Evolutionary conservation across 305 asterid genomes (phyloP).

Genomic region (Euphrasia arctica): DNA sequence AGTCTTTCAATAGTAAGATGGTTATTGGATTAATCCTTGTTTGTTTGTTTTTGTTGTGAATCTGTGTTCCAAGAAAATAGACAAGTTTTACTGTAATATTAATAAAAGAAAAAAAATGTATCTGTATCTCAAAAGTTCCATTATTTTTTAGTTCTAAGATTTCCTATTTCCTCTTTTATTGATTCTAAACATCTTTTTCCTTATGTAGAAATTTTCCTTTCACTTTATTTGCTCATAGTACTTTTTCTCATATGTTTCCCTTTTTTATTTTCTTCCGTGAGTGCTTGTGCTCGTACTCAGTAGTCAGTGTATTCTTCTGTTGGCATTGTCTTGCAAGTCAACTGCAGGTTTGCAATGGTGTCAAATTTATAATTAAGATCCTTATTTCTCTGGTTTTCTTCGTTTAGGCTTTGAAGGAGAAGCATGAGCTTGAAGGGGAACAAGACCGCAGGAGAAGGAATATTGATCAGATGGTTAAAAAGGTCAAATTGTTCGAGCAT

Average conservation of each 20-base stretch:
- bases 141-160: constrained; percentile 15
- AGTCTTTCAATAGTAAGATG: constrained; percentile 57
- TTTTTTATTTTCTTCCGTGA: constrained; percentile 10
- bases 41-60: background rate
- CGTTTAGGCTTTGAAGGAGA: constrained; percentile 66
- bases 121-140: constrained; percentile 24
- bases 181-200: constrained; percentile 14
- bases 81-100: constrained; percentile 16
- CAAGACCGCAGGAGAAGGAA: constrained; percentile 40
- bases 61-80: constrained; percentile 11
- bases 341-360: constrained; percentile 16
- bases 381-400: constrained; percentile 26
- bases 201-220: constrained; percentile 17
- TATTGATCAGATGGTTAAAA: constrained; percentile 40
- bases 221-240: constrained; percentile 12
- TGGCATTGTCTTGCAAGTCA: constrained; percentile 6
- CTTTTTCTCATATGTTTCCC: constrained; percentile 16
- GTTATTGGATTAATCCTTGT: constrained; percentile 15
- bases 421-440: constrained; percentile 57
- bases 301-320: constrained; percentile 15
- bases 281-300: constrained; percentile 1
- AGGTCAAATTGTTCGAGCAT: constrained; percentile 47
- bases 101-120: constrained; percentile 16
- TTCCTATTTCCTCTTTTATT: constrained; percentile 18
- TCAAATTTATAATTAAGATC: constrained; percentile 20